phyloP scores from a whole-genome alignment of 192 early-diverging fungal genomes.

The Coemansia sp. region DNA sequence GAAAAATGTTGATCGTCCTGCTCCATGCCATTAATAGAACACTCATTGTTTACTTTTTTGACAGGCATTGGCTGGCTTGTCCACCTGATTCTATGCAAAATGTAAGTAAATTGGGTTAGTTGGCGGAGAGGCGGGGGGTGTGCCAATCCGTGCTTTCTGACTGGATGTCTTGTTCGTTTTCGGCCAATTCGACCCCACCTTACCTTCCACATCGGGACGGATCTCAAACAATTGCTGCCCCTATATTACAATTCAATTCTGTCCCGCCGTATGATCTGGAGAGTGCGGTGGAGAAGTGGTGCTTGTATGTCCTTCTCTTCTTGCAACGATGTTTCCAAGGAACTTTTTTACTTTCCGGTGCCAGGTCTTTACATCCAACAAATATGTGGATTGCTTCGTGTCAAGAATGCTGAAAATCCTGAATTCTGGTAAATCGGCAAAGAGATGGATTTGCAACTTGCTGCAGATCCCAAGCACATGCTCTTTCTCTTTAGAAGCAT shows the following conservation, averaged over 20 bases:
- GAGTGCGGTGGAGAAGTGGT: no score
- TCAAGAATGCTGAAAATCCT: neutral
- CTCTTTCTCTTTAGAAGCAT: neutral
- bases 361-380: neutral
- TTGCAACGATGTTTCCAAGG: neutral
- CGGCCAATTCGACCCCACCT: neutral
- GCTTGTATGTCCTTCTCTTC: neutral
- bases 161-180: neutral
- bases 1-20: neutral
- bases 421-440: neutral
- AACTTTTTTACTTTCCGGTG: neutral
- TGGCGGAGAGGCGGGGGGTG: no score
- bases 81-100: constrained; percentile 1
- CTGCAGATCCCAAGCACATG: neutral
- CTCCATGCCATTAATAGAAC: neutral
- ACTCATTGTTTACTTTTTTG: neutral
- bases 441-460: neutral
- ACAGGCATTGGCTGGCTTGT: neutral
- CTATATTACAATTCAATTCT: neutral
- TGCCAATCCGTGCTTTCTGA: neutral
- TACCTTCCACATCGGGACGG: neutral
- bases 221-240: neutral
- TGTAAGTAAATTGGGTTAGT: constrained; percentile 1
- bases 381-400: neutral
- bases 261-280: neutral